Evolutionary conservation across 1,284 basidiomycete genomes (phyloP).

Genomic region (Ceratobasidium sp.): DNA sequence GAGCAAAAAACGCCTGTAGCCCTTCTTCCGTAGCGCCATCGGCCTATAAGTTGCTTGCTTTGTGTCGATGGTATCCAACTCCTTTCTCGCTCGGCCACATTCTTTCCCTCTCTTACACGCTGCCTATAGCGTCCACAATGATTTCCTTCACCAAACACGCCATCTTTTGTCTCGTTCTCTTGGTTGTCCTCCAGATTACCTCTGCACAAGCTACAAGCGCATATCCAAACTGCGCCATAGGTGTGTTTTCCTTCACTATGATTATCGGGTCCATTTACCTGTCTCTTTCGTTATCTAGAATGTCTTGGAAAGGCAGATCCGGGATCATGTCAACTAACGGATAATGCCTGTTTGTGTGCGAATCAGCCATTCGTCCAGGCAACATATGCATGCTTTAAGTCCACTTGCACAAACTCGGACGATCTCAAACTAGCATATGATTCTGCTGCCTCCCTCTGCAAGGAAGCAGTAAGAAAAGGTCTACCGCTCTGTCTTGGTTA

Average conservation of each 20-base stretch:
- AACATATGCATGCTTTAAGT: slow-evolving; percentile 29
- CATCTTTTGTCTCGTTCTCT: slow-evolving; percentile 5
- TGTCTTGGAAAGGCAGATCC: slow-evolving; percentile 29
- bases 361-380: slow-evolving; percentile 17
- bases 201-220: slow-evolving; percentile 20
- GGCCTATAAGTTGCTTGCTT: slow-evolving; percentile 25
- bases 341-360: slow-evolving; percentile 33
- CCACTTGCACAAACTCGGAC: not conserved
- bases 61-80: not conserved
- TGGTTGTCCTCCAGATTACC: not conserved
- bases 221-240: slow-evolving; percentile 17
- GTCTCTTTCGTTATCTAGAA: not conserved
- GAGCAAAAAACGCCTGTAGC: not conserved
- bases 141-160: not conserved
- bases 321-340: slow-evolving; percentile 2
- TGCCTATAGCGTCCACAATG: slow-evolving; percentile 2
- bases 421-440: slow-evolving; percentile 31
- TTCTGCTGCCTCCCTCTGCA: slow-evolving; percentile 6
- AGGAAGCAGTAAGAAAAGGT: slow-evolving; percentile 4
- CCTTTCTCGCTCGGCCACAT: slow-evolving; percentile 31
- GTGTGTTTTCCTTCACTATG: not conserved
- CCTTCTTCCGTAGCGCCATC: slow-evolving; percentile 9
- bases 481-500: slow-evolving; percentile 47
- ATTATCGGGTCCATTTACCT: not conserved
- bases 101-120: not conserved